Conservation (phyloP, 805 yeast genomes). For the Kluyveromyces aestuarii region DNA sequence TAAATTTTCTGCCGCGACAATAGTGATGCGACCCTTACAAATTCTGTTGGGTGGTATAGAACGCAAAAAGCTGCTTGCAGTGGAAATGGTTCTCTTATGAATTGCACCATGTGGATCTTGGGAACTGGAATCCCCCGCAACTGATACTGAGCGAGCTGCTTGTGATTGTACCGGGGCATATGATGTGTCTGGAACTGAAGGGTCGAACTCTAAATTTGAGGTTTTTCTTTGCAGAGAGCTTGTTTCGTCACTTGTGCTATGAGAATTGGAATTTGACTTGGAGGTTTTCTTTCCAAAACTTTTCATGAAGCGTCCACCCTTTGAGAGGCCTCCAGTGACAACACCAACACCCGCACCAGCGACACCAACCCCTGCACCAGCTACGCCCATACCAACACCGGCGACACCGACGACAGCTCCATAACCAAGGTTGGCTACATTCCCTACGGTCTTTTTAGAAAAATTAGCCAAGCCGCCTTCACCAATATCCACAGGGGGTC, state of each 20-base stretch:
- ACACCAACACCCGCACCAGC: conserved; percentile 37
- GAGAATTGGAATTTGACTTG: conserved; percentile 4
- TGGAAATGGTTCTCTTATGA: conserved; percentile 11
- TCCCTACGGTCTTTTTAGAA: conserved; percentile 39
- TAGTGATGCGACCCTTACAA: conserved; percentile 44
- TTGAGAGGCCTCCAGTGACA: conserved; percentile 38
- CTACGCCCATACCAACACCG: conserved; percentile 33
- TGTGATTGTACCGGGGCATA: conserved; percentile 17
- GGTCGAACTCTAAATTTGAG: conserved; percentile 17
- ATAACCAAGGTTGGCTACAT: conserved; percentile 12
- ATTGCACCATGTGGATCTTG: conserved; percentile 11
- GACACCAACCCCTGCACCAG: conserved; percentile 31
- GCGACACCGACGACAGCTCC: conserved; percentile 31
- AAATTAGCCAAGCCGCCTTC: conserved; percentile 34
- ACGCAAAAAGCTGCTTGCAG: conserved; percentile 19
- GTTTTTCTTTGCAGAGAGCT: conserved; percentile 2
- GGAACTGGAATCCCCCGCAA: conserved; percentile 10
- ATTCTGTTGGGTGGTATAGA: conserved; percentile 25
- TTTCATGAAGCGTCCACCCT: conserved; percentile 37
- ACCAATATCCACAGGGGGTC: conserved; percentile 46
- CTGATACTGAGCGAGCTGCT: conserved; percentile 6
- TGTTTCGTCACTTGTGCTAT: neutral
- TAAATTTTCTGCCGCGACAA: conserved; percentile 40
- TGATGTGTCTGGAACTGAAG: conserved; percentile 22
- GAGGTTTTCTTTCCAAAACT: conserved; percentile 25